phyloP scores from a whole-genome alignment of 2,329 filamentous ascomycete genomes.

The Colletotrichum sansevieriae region DNA sequence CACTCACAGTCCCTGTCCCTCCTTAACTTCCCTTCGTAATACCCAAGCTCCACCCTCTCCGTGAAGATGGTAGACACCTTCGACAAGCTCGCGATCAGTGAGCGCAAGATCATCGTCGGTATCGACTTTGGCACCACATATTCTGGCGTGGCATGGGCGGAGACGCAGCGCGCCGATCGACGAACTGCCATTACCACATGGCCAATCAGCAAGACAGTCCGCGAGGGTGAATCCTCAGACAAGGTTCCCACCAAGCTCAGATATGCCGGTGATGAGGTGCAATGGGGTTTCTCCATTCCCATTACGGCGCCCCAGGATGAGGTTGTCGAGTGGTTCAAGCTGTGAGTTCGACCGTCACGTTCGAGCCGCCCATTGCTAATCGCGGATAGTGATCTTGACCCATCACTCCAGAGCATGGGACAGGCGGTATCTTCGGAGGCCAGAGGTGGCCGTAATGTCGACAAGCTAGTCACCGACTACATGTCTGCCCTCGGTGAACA shows the following conservation, averaged over 20 bases:
- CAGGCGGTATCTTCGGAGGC: slow-evolving; percentile 47
- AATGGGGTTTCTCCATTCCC: slow-evolving; percentile 66
- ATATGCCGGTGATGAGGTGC: slow-evolving; percentile 55
- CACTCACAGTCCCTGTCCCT: neutral
- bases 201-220: slow-evolving; percentile 55
- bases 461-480: slow-evolving; percentile 61
- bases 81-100: slow-evolving; percentile 50
- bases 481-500: slow-evolving; percentile 63
- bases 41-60: neutral
- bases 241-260: slow-evolving; percentile 65
- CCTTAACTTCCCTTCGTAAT: neutral
- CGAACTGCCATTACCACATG: slow-evolving; percentile 59
- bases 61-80: slow-evolving; percentile 50
- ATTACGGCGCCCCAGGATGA: slow-evolving; percentile 54
- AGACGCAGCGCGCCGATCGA: slow-evolving; percentile 57
- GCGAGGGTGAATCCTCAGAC: slow-evolving; percentile 54
- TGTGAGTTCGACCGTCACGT: slow-evolving; percentile 52
- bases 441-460: slow-evolving; percentile 52
- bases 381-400: slow-evolving; percentile 51
- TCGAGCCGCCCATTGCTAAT: neutral
- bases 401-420: slow-evolving; percentile 51
- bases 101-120: slow-evolving; percentile 62
- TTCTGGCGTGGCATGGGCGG: slow-evolving; percentile 66
- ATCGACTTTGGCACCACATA: slow-evolving; percentile 71
- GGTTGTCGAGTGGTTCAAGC: slow-evolving; percentile 63